These are phyloP conservation scores for Artomyces pyxidatus DNA, from an alignment of 768 basidiomycete species.

Conservation along the genomic window DNA sequence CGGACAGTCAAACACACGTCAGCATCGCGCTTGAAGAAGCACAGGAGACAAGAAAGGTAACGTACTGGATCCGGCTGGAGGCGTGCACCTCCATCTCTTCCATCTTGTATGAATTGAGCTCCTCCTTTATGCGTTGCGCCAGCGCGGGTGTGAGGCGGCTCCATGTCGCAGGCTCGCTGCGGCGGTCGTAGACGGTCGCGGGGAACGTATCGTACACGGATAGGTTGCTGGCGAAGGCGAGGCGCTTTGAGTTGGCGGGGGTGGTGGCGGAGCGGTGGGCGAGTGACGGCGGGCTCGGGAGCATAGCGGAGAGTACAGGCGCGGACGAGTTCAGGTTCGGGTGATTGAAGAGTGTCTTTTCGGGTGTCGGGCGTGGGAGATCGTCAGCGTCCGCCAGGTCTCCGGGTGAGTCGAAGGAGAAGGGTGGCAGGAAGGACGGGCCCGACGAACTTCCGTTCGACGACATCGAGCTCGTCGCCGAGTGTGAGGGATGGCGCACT, in stretches of 20 bases:
- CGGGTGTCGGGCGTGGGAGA: slow-evolving; percentile 29
- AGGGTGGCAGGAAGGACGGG: slow-evolving; percentile 41
- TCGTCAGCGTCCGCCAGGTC: slow-evolving; percentile 30
- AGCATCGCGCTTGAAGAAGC: slow-evolving; percentile 3
- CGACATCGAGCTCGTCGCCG: slow-evolving; percentile 30
- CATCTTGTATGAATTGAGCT: slow-evolving; percentile 98
- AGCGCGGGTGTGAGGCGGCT: slow-evolving; percentile 90
- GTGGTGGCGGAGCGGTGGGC: slow-evolving; percentile 67
- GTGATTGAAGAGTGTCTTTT: slow-evolving; percentile 64
- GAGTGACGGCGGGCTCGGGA: slow-evolving; percentile 41
- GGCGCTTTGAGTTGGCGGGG: slow-evolving; percentile 52
- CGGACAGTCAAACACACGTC: slow-evolving; percentile 3
- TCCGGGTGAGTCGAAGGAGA: slow-evolving; percentile 41
- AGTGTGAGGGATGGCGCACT: slow-evolving; percentile 61
- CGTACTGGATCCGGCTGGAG: slow-evolving; percentile 83
- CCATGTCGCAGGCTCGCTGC: slow-evolving; percentile 96
- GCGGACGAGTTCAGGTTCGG: slow-evolving; percentile 76
- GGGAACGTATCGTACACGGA: slow-evolving; percentile 98
- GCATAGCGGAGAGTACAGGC: slow-evolving; percentile 66
- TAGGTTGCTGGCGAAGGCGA: slow-evolving; percentile 87
- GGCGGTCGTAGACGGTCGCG: slow-evolving; percentile 81
- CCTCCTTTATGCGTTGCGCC: slow-evolving; percentile 96
- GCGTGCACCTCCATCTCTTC: slow-evolving; percentile 99
- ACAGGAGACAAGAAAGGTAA: slow-evolving; percentile 17
- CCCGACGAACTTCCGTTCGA: slow-evolving; percentile 7